Evolutionary conservation across 169 alveolate genomes (phyloP).

Genomic region (Eimeria brunetti): DNA sequence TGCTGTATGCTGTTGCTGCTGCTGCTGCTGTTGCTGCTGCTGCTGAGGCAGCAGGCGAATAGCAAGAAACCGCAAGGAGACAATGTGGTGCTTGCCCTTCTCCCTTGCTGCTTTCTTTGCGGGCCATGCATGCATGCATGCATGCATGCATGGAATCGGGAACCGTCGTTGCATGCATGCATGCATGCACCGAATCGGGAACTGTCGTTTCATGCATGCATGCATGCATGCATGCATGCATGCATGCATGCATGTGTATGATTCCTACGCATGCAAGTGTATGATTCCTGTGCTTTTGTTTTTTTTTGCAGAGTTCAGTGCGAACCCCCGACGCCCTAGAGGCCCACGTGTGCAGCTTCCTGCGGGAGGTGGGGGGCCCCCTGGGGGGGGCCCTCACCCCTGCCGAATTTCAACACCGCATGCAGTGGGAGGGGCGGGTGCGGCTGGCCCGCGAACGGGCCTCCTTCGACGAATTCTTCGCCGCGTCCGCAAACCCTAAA

Average conservation of each 20-base stretch:
- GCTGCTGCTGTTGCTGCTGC: not conserved
- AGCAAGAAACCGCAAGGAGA: not conserved
- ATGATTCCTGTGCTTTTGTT: no score
- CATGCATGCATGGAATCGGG: no score
- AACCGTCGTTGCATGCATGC: not conserved
- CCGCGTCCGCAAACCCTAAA: no score
- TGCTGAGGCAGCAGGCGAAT: not conserved
- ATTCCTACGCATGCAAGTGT: no score
- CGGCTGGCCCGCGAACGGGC: constrained; percentile 27
- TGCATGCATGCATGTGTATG: not conserved
- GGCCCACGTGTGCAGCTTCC: constrained; percentile 71
- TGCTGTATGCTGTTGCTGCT: no score
- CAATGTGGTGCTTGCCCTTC: not conserved
- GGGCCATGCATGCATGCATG: not conserved
- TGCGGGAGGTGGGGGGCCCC: not conserved
- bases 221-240: not conserved
- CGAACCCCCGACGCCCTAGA: constrained; percentile 56
- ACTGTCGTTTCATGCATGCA: no score
- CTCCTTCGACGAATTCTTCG: constrained; percentile 58
- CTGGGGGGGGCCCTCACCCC: constrained; percentile 7
- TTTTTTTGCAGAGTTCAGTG: constrained; percentile 68
- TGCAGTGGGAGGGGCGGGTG: constrained; percentile 61
- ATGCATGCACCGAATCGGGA: not conserved
- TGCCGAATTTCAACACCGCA: constrained; percentile 14
- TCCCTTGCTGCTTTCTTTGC: not conserved